Base-by-base conservation (phyloP, 2,329 filamentous ascomycete species). In the Aureobasidium vineae region DNA sequence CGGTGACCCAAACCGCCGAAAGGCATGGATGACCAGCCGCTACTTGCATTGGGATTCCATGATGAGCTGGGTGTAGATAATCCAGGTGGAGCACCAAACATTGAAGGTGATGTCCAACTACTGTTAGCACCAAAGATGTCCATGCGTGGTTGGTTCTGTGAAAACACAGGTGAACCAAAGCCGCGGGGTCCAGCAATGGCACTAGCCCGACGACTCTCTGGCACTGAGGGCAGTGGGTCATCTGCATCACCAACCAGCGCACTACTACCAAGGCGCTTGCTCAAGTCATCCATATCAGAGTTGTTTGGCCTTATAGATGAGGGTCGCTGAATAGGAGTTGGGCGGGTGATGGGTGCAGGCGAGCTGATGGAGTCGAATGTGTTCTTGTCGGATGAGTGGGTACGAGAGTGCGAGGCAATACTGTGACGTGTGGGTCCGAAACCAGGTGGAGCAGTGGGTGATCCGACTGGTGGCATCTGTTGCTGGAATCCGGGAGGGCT, bases 261-360 rank as follows among this genome's bases (percentile, higher is more conserved):
- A 72, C 92, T 93, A 77, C 94, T 98, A 15, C 95, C 95, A 31
- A 99, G 83, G 72, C 95, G 92, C 68, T 89, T 75, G 21, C 72
- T 75, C 41, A 76, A 66, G 53, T 75, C 72, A 11, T 77, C 75
- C 16, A 92, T 80, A 66, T 89, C 87, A 33, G 81, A 79, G 31
- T 83, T 82, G 65, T 80, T 81, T 36, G 85, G 84, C 69, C 83
- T 83, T 11, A 84, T 86, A 75, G 92, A 97, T 19, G 88, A 88
- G 0, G 95, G 94, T 40, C 92, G 86, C 69, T 94, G 91, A 69
- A 98, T 97, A 0, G 94, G 94, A 28, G 90, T 86, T 31, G 93
- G 94, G 64, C 92, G 86, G 53, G 89, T 85, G 68, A 96, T 94
- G 1, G 91, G 90, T 69, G 92, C 88, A 40, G 88, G 83, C 64